Evolutionary conservation across 805 yeast genomes (phyloP).

Genomic region (Phaffomyces thermotolerans): DNA sequence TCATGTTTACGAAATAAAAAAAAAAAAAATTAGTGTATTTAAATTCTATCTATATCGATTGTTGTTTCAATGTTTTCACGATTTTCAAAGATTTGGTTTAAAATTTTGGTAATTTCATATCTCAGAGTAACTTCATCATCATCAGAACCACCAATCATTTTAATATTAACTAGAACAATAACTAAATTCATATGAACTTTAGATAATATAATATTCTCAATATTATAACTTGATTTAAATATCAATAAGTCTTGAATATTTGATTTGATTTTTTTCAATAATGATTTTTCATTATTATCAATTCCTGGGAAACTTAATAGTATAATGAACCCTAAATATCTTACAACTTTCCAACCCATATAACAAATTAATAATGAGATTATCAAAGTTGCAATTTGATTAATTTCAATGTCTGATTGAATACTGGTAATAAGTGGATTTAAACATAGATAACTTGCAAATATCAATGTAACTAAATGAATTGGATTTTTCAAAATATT

Average conservation of each 20-base stretch:
- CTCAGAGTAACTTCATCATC: slow-evolving; percentile 59
- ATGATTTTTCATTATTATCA: slow-evolving; percentile 28
- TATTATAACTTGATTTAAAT: slow-evolving; percentile 42
- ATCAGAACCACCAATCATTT: slow-evolving; percentile 62
- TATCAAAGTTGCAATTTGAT: slow-evolving; percentile 38
- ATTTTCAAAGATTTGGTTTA: slow-evolving; percentile 25
- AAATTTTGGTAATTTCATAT: slow-evolving; percentile 39
- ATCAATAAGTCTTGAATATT: slow-evolving; percentile 40
- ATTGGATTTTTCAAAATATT: slow-evolving; percentile 23
- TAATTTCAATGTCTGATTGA: slow-evolving; percentile 26
- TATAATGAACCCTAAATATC: slow-evolving; percentile 43
- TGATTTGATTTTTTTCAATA: slow-evolving; percentile 36
- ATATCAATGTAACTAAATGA: slow-evolving; percentile 38
- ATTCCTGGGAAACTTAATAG: slow-evolving; percentile 46
- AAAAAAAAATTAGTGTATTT: neutral
- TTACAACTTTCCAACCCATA: slow-evolving; percentile 47
- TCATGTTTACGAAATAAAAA: neutral
- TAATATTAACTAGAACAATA: slow-evolving; percentile 47
- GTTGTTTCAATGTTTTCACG: slow-evolving; percentile 33
- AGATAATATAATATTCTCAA: slow-evolving; percentile 44
- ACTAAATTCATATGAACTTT: slow-evolving; percentile 57
- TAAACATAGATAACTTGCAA: slow-evolving; percentile 32
- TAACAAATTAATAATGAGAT: slow-evolving; percentile 39
- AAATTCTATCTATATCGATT: slow-evolving; percentile 33
- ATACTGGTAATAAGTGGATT: slow-evolving; percentile 26